These are phyloP conservation scores for Yamadazyma kitorensis DNA, from an alignment of 805 yeast genomes.

Conservation along the genomic window DNA sequence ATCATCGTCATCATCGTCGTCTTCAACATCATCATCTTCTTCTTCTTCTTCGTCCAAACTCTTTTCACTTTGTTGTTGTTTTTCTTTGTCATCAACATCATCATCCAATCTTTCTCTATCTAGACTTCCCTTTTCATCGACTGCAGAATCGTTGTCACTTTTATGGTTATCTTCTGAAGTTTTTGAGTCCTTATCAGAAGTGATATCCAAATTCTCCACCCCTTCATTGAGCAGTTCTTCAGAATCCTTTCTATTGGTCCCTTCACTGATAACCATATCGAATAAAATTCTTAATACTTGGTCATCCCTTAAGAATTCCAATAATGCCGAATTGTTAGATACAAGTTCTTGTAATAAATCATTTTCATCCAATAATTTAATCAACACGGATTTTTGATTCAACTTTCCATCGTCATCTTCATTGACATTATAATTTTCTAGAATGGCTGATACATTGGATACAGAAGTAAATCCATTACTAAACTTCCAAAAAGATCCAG, in stretches of 20 bases:
- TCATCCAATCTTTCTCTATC: too few relatives aligned
- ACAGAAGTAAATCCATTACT: conserved; percentile 44
- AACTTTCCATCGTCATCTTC: conserved; percentile 16
- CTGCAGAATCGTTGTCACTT: conserved; percentile 3
- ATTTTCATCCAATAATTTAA: conserved; percentile 39
- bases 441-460: conserved; percentile 37
- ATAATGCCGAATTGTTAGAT: conserved; percentile 39
- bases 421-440: conserved; percentile 31
- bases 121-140: conserved; percentile 5
- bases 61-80: conserved; percentile 8
- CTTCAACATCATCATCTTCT: conserved; percentile 10
- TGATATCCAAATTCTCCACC: not conserved
- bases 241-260: conserved; percentile 9
- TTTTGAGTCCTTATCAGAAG: too few relatives aligned
- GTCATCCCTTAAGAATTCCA: conserved; percentile 42
- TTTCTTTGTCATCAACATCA: conserved; percentile 5
- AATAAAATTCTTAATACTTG: conserved; percentile 34
- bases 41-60: conserved; percentile 7
- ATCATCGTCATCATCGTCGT: conserved; percentile 26
- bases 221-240: not conserved
- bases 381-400: conserved; percentile 12
- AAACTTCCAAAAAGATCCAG: conserved; percentile 48
- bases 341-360: conserved; percentile 43
- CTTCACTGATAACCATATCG: conserved; percentile 36
- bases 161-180: not conserved